These are phyloP conservation scores for Epichloe uncinata DNA, from an alignment of 2,329 filamentous ascomycete genomes.

Conservation along the genomic window DNA sequence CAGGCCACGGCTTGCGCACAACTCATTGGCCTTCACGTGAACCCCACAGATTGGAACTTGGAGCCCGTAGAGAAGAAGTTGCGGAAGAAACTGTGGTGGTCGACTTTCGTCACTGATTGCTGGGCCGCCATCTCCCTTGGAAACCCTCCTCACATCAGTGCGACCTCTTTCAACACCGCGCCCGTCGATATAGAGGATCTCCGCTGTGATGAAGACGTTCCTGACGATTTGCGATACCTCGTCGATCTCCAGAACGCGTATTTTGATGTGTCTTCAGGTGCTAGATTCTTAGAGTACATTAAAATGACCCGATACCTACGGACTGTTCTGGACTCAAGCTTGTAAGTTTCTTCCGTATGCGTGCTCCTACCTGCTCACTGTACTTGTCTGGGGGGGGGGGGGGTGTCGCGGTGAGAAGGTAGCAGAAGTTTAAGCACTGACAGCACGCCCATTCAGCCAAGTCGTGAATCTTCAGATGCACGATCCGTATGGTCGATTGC, in stretches of 20 bases:
- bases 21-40: constrained; percentile 32
- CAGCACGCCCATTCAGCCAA: constrained; percentile 13
- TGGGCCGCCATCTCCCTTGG: constrained; percentile 34
- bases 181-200: constrained; percentile 28
- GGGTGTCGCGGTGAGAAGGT: too few relatives aligned
- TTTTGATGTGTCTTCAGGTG: constrained; percentile 22
- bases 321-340: constrained; percentile 20
- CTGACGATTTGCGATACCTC: constrained; percentile 19
- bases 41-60: constrained; percentile 28
- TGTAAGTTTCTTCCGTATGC: constrained; percentile 12
- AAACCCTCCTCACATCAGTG: constrained; percentile 30
- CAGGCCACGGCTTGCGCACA: constrained; percentile 31
- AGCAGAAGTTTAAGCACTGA: neutral
- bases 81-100: constrained; percentile 33
- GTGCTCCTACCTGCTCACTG: neutral
- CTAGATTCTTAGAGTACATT: constrained; percentile 24
- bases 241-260: constrained; percentile 19
- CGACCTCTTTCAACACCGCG: constrained; percentile 26
- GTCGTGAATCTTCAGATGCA: constrained; percentile 9
- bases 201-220: constrained; percentile 28
- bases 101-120: constrained; percentile 26
- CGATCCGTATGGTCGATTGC: constrained; percentile 8
- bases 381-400: neutral
- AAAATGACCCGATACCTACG: constrained; percentile 19
- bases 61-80: constrained; percentile 28